Percentiles rank a stretch among this genome's conserved stretches.
Conservation (phyloP, 768 basidiomycete genomes). For the Amanita fuliginea region DNA sequence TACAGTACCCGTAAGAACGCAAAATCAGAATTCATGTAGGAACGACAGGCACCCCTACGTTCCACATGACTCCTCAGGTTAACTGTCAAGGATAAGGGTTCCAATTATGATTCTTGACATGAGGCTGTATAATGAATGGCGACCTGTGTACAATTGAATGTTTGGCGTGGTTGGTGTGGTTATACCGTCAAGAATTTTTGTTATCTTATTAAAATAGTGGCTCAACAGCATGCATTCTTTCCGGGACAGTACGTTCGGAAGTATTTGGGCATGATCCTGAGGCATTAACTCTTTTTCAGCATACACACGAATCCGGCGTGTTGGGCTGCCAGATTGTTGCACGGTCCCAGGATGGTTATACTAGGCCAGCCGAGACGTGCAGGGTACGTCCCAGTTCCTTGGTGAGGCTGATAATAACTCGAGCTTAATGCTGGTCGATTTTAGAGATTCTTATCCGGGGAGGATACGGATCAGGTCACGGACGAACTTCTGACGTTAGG, state of each 20-base stretch:
- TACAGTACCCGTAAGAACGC: not conserved
- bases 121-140: not conserved
- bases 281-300: too few relatives aligned
- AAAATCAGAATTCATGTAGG: not conserved
- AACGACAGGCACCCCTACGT: not conserved
- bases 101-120: not conserved
- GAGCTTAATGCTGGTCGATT: not conserved
- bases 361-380: not conserved
- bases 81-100: not conserved
- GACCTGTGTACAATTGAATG: not conserved
- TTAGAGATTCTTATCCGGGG: not conserved
- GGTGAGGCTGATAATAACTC: not conserved
- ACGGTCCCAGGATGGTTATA: not conserved
- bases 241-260: too few relatives aligned
- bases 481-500: conserved; percentile 22
- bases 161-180: too few relatives aligned
- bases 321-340: too few relatives aligned
- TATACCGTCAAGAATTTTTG: not conserved
- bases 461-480: conserved; percentile 11
- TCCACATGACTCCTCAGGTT: not conserved
- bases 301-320: too few relatives aligned
- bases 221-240: not conserved
- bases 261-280: too few relatives aligned
- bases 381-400: not conserved
- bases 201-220: not conserved